phyloP scores from a whole-genome alignment of 1,284 basidiomycete genomes.

The Pterulicium gracile region DNA sequence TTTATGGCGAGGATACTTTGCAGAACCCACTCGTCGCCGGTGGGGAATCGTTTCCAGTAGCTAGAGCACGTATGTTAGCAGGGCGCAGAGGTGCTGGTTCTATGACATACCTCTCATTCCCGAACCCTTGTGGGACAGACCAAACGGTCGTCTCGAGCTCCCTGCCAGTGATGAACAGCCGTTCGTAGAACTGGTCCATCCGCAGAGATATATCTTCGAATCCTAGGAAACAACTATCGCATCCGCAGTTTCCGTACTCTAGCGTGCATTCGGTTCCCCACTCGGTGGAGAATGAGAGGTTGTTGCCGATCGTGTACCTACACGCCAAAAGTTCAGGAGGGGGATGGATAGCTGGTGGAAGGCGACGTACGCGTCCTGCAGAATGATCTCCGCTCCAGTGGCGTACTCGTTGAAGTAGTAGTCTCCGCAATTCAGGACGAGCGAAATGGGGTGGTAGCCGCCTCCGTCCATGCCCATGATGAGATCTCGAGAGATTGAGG shows the following conservation, averaged over 20 bases:
- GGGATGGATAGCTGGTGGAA: not conserved
- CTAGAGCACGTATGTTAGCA: conserved; percentile 19
- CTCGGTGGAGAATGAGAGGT: conserved; percentile 49
- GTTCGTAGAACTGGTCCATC: conserved; percentile 49
- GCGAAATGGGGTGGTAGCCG: conserved; percentile 62
- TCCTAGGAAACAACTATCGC: conserved; percentile 32
- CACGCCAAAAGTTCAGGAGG: conserved; percentile 15
- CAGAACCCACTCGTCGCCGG: conserved; percentile 57
- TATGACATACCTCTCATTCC: conserved; percentile 38
- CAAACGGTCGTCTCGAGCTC: conserved; percentile 54
- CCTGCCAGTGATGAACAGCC: conserved; percentile 52
- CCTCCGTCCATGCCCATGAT: conserved; percentile 54
- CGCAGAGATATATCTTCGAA: conserved; percentile 55
- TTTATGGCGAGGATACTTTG: conserved; percentile 57
- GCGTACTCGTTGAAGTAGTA: conserved; percentile 53
- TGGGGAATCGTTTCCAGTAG: conserved; percentile 58
- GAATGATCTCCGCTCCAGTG: conserved; percentile 48
- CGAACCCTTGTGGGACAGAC: conserved; percentile 72
- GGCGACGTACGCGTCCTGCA: conserved; percentile 35
- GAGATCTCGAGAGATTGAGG: conserved; percentile 43
- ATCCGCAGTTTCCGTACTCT: conserved; percentile 63
- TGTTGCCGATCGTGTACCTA: conserved; percentile 49
- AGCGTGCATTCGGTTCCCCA: conserved; percentile 44
- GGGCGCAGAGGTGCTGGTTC: not conserved
- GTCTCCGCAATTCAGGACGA: conserved; percentile 67